Base-by-base conservation (phyloP, 441 rosid genomes). In the Pelargonium exstipulatum region DNA sequence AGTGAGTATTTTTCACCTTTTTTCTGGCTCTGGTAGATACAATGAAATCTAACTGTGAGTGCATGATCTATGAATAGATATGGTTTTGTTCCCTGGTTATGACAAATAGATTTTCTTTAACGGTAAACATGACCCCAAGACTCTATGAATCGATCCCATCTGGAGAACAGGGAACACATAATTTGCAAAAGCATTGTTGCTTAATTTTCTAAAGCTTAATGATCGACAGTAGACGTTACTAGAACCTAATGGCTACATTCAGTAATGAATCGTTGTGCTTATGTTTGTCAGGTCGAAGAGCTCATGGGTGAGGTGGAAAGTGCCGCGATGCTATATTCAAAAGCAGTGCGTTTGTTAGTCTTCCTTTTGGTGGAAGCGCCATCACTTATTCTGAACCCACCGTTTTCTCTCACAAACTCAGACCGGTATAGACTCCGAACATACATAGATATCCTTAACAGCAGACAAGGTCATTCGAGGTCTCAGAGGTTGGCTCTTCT, bases 331-430 rank as follows among this genome's bases (percentile, higher is more conserved):
- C 66, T 75, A 65, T 94, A 94, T 65, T 82, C 91, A 4, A 91
- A 79, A 77, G 97, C 97, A 12, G 86, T 86, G 73, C 80, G 83
- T 14, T 80, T 94, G 80, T 72, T 94, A 62, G 76, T 81, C 66
- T 91, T 94, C 76, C 95, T 94, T 74, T 74, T 88, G 66, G 87
- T 88, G 65, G 99, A 94, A 80, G 99, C 99, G 24, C 94, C 96
- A 3, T 85, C 89, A 5, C 92, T 91, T 67, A 83, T 85, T 73
- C 82, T 94, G 40, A 94, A 88, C 69, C 99, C 97, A 12, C 92
- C 96, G 0, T 82, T 94, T 73, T 91, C 94, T 40, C 94, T 94
- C 71, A 91, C 99, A 73, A 90, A 87, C 83, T 86, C 92, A 5
- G 94, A 86, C 67, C 84, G 88, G 66, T 79, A 77, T 60, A 84